Evolutionary conservation across 192 early-diverging fungal species (phyloP).

Genomic region (Kickxella alabastrina): DNA sequence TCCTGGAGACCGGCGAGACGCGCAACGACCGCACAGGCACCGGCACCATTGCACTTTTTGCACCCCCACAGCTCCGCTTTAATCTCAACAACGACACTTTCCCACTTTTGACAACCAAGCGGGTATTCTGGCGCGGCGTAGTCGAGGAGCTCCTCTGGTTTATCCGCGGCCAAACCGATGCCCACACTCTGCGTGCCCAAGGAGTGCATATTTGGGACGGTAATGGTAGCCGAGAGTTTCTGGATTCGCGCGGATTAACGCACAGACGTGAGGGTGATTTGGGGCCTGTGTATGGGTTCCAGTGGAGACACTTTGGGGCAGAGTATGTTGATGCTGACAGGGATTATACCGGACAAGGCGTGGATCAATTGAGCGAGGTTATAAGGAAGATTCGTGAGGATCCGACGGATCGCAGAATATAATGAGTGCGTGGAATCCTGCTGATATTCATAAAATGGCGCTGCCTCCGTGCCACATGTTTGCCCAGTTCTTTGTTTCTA

Average conservation of each 20-base stretch:
- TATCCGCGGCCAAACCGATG: constrained; percentile 84
- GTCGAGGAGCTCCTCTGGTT: constrained; percentile 97
- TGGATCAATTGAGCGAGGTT: constrained; percentile 87
- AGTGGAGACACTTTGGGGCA: constrained; percentile 99
- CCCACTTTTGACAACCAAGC: constrained; percentile 93
- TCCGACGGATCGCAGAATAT: constrained; percentile 92
- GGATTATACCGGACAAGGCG: constrained; percentile 87
- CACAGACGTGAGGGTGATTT: constrained; percentile 82
- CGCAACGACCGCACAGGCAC: constrained; percentile 90
- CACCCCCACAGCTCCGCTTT: constrained; percentile 85
- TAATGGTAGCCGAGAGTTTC: constrained; percentile 84
- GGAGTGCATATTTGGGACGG: constrained; percentile 81
- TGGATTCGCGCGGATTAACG: constrained; percentile 77
- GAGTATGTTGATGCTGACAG: constrained; percentile 75
- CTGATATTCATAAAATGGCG: constrained; percentile 86
- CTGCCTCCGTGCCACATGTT: constrained; percentile 98
- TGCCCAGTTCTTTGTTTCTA: constrained; percentile 94
- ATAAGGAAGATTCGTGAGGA: constrained; percentile 79
- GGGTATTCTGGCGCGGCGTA: constrained; percentile 86
- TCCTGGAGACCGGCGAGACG: constrained; percentile 68
- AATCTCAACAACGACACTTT: constrained; percentile 68
- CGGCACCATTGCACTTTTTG: constrained; percentile 76
- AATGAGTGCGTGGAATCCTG: constrained; percentile 95
- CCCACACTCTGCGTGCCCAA: constrained; percentile 68
- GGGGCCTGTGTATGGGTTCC: constrained; percentile 96